phyloP scores from a whole-genome alignment of 1,139 yeast species.

The Geotrichum histeridarum region DNA sequence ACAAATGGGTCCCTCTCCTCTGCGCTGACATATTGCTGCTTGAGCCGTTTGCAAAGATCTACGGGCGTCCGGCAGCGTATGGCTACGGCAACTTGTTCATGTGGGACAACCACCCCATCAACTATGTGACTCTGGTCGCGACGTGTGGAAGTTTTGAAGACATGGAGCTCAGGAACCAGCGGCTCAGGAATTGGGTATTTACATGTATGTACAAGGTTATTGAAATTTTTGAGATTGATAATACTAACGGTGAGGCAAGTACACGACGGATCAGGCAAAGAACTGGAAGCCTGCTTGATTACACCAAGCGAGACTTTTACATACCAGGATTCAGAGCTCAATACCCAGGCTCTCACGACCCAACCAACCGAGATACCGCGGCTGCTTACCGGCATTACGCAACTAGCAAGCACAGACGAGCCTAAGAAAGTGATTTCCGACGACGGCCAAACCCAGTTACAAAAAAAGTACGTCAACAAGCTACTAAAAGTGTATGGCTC shows the following conservation, averaged over 20 bases:
- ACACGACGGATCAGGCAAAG: not conserved
- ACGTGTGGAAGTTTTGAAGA: conserved; percentile 21
- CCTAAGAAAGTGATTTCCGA: not conserved
- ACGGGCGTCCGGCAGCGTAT: conserved; percentile 4
- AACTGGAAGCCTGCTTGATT: conserved; percentile 2
- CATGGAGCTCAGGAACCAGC: not conserved
- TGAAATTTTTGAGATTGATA: not conserved
- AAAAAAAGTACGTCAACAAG: not conserved
- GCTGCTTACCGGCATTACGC: not conserved
- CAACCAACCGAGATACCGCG: not conserved
- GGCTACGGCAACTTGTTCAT: conserved; percentile 14
- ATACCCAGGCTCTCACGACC: not conserved
- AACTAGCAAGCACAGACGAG: not conserved
- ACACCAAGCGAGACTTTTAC: not conserved
- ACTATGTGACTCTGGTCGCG: conserved; percentile 27
- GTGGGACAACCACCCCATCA: conserved; percentile 30
- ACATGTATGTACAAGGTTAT: not conserved
- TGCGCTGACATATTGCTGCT: conserved; percentile 21
- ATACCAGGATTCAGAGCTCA: not conserved
- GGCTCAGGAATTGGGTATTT: not conserved
- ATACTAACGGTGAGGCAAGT: not conserved
- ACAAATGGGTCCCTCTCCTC: conserved; percentile 26
- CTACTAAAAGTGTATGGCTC: not conserved
- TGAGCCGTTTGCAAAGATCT: conserved; percentile 16
- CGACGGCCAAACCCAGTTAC: not conserved